Evolutionary conservation across 2,329 filamentous ascomycete genomes (phyloP), one percentile per base, ranked within the genome.

Genomic region (Cytospora paraplurivora): DNA sequence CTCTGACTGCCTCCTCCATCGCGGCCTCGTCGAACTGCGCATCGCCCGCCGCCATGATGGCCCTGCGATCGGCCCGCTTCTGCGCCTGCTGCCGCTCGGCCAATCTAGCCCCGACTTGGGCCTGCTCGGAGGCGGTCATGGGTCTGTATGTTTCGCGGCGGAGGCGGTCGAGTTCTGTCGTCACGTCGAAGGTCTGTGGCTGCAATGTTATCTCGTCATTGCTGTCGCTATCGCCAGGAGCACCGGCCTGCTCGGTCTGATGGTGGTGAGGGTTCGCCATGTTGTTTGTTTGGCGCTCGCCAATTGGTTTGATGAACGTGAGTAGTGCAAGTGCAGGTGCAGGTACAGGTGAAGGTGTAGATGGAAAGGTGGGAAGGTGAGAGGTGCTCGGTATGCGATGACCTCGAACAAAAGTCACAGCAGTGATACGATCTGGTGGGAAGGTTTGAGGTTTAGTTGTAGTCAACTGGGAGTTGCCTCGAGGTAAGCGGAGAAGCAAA

Each of bases 1-100:
- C 61, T 17, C 53, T 55, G 12, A 19, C 61, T 15, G 62, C 61
- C 53, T 63, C 64, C 15, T 49, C 61, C 53, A 66, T 61, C 37
- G 32, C 21, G 19, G 59, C 54, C 52, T 58, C 61, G 27, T 60
- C 57, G 21, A 61, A 35, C 12, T 51, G 44, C 13, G 49, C 51
- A 12, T 51, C 50, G 52, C 51, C 51, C 17, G 32, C 17, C 5
- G 51, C 15, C 33, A 54, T 37, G 51, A 19, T 54, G 51, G 33
- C 17, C 32, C 37, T 15, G 10, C 37, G 32, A 19, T 41, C 19
- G 5, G 52, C 32, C 19, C 51, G 51, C 51, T 61, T 61, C 32
- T 27, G 38, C 10, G 51, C 33, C 59, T 61, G n/a, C 38, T 47
- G 35, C 13, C 47, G 27, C 15, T 27, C 19, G 15, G 49, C 19